Evolutionary conservation across 1,139 yeast genomes (phyloP), one percentile per base, ranked within the genome.

Genomic region (Lipomyces yarrowii): DNA sequence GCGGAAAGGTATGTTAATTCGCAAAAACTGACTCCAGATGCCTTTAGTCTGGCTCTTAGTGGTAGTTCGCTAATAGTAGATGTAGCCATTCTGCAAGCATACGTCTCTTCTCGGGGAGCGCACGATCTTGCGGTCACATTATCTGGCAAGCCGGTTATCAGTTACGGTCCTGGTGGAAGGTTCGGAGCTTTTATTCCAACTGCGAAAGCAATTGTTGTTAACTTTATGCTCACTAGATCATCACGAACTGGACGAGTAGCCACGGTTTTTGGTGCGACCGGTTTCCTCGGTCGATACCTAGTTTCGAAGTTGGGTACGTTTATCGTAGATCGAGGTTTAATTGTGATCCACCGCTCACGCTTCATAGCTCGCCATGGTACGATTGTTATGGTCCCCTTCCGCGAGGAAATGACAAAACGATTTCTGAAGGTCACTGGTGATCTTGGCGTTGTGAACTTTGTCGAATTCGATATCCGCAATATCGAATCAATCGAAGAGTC

Each of bases 191-290:
- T 37, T 10, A 18, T 46, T 35, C 7, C 35, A 26, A 23, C 11
- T 18, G 30, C 11, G 5, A 21, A 15, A 26, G 30, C 30, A 13
- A 11, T 21, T 46, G 54, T 10, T 13, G 21, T 51, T 35, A 18
- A 32, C 48, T 11, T 54, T 10, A 32, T 30, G 21, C 13, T 52
- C 23, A 26, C 30, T 52, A 84, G 91, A 70, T 89, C 96, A 10
- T 90, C 96, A 52, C 84, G 96, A 81, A 88, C 94, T n/a, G 97
- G 97, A 1, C 90, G 87, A 79, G 90, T 94, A 6, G 96, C 94
- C 37, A 90, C 97, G 6, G 94, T 91, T 2, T 91, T 91, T 74
- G 97, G 97, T 13, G 92, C 90, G 48, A 80, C 87, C 62, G 96
- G 97, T 1, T 87, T 88, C 77, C 80, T 91, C 69, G 97, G 97